These are phyloP conservation scores for Yamadazyma aaseri DNA, from an alignment of 1,139 yeast species.

Conservation along the genomic window DNA sequence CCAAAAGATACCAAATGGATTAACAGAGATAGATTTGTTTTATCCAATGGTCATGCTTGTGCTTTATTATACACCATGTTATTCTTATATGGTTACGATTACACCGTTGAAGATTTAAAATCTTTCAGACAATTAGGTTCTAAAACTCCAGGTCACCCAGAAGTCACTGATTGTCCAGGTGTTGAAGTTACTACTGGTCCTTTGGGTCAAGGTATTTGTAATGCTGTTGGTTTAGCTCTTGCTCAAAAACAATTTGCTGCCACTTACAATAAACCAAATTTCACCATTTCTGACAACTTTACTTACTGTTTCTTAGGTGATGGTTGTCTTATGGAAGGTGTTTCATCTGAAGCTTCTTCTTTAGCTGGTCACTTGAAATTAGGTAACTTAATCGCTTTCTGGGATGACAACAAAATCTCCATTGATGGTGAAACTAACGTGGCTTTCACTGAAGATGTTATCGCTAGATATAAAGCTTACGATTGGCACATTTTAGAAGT, in stretches of 20 bases:
- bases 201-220: slow-evolving; percentile 94
- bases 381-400: slow-evolving; percentile 88
- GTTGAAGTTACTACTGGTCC: slow-evolving; percentile 98
- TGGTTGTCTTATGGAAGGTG: slow-evolving; percentile 98
- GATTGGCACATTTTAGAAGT: slow-evolving; percentile 90
- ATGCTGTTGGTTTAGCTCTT: slow-evolving; percentile 94
- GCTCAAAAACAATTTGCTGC: slow-evolving; percentile 92
- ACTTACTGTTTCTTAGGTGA: slow-evolving; percentile 88
- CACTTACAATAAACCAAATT: slow-evolving; percentile 85
- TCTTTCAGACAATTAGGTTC: slow-evolving; percentile 87
- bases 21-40: slow-evolving; percentile 90
- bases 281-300: slow-evolving; percentile 65
- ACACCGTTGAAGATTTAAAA: slow-evolving; percentile 82
- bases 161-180: slow-evolving; percentile 72
- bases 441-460: slow-evolving; percentile 93
- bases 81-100: slow-evolving; percentile 80
- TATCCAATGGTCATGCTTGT: slow-evolving; percentile 96
- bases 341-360: slow-evolving; percentile 89
- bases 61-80: slow-evolving; percentile 83
- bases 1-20: slow-evolving; percentile 90
- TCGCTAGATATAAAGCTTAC: slow-evolving; percentile 80
- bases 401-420: slow-evolving; percentile 96
- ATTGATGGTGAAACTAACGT: slow-evolving; percentile 89
- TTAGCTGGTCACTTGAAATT: slow-evolving; percentile 94
- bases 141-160: slow-evolving; percentile 97